phyloP scores from a whole-genome alignment of 1,139 yeast species.

The Saccharomycopsis crataegensis region DNA sequence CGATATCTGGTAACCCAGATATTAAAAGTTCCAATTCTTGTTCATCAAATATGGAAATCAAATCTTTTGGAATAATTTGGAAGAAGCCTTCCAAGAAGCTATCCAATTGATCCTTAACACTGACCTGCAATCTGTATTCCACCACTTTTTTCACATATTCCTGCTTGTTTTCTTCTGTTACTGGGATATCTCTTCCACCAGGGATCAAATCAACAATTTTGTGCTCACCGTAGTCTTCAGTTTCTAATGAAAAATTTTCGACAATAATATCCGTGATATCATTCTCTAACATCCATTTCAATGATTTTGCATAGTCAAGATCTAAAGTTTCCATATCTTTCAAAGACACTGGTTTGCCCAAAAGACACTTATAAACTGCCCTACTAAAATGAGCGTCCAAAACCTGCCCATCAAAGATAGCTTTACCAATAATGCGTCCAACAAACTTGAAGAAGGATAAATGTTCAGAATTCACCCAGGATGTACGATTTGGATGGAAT shows the following conservation, averaged over 20 bases:
- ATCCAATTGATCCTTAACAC: slow-evolving; percentile 84
- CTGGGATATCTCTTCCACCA: slow-evolving; percentile 76
- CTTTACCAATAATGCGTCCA: slow-evolving; percentile 92
- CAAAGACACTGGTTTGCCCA: slow-evolving; percentile 75
- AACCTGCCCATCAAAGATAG: slow-evolving; percentile 79
- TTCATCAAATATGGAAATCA: slow-evolving; percentile 85
- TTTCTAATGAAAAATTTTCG: slow-evolving; percentile 91
- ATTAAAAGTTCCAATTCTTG: slow-evolving; percentile 90
- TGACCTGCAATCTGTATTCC: slow-evolving; percentile 75
- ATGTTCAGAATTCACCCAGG: slow-evolving; percentile 91
- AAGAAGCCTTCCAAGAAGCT: slow-evolving; percentile 84
- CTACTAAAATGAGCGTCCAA: slow-evolving; percentile 94
- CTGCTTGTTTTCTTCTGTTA: slow-evolving; percentile 83
- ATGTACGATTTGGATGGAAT: slow-evolving; percentile 90
- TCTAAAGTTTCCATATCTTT: slow-evolving; percentile 96
- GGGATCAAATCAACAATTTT: slow-evolving; percentile 73
- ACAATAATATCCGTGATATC: slow-evolving; percentile 94
- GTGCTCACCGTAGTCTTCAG: slow-evolving; percentile 92
- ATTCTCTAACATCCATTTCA: slow-evolving; percentile 95
- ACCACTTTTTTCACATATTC: slow-evolving; percentile 84
- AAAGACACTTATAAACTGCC: slow-evolving; percentile 83
- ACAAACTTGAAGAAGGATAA: slow-evolving; percentile 87
- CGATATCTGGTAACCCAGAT: slow-evolving; percentile 94
- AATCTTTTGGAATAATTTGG: slow-evolving; percentile 82
- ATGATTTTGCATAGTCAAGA: slow-evolving; percentile 82